Conservation (phyloP, 371 early-diverging fungal genomes). For the Dichotomocladium elegans region DNA sequence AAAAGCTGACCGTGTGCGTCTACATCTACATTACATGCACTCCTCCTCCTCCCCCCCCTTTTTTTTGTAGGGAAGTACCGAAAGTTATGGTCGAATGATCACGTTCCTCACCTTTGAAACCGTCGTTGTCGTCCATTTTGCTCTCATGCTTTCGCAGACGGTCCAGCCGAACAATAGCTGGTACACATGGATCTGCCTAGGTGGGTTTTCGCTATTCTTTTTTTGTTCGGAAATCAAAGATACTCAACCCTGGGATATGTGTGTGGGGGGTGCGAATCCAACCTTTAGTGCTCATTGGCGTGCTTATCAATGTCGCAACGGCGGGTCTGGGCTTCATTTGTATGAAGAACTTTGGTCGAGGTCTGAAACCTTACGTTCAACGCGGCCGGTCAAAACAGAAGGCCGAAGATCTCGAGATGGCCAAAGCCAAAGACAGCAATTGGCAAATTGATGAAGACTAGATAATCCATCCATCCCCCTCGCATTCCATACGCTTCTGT, state of each 20-base stretch:
- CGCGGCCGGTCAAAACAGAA: constrained; percentile 19
- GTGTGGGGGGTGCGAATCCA: background rate
- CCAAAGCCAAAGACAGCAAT: constrained; percentile 16
- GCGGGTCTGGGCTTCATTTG: constrained; percentile 22
- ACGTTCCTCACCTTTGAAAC: constrained; percentile 32
- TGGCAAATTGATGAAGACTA: constrained; percentile 42
- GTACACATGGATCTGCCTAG: constrained; percentile 44
- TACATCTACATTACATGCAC: background rate
- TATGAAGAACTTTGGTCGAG: constrained; percentile 27
- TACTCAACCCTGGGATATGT: background rate
- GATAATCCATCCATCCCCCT: background rate
- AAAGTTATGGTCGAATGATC: constrained; percentile 34
- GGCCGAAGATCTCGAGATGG: constrained; percentile 29
- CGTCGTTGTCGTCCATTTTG: constrained; percentile 31
- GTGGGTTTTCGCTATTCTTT: no score
- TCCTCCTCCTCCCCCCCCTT: background rate
- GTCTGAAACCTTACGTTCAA: constrained; percentile 31
- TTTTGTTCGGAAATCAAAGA: no score
- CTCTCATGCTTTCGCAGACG: constrained; percentile 29
- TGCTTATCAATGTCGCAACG: constrained; percentile 28
- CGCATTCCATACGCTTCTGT: background rate
- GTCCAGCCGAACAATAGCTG: constrained; percentile 35
- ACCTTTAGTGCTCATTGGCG: constrained; percentile 28
- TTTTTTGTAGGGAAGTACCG: constrained; percentile 24
- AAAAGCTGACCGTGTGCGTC: no score